These are phyloP conservation scores for Yamadazyma tumulicola DNA, from an alignment of 805 yeast species.

Conservation along the genomic window DNA sequence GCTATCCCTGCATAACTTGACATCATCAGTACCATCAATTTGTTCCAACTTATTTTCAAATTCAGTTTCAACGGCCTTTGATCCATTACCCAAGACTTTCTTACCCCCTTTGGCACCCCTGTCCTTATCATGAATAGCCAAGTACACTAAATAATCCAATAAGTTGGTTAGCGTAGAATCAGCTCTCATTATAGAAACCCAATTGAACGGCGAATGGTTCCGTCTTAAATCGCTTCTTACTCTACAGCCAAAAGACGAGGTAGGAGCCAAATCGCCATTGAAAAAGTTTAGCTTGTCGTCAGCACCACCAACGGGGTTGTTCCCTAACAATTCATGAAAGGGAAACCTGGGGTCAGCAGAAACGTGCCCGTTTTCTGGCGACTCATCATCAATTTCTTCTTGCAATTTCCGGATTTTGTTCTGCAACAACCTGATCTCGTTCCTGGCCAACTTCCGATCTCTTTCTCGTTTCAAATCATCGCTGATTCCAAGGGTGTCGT, in stretches of 20 bases:
- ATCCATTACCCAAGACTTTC: slow-evolving; percentile 1
- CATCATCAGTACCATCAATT: slow-evolving; percentile 5
- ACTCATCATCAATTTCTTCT: neutral
- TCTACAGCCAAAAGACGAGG: no score
- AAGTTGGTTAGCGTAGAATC: neutral
- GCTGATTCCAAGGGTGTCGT: slow-evolving; percentile 5
- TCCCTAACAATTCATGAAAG: slow-evolving; percentile 5
- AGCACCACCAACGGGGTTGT: slow-evolving; percentile 6
- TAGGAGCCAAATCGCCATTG: neutral
- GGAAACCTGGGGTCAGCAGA: neutral
- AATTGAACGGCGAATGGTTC: slow-evolving; percentile 4
- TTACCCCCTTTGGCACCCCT: neutral
- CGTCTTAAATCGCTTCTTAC: slow-evolving; percentile 3
- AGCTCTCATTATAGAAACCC: slow-evolving; percentile 6
- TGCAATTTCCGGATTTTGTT: slow-evolving; percentile 4
- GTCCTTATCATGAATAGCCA: slow-evolving; percentile 2
- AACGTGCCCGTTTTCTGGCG: neutral
- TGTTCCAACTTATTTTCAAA: slow-evolving; percentile 2
- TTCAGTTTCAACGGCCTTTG: neutral
- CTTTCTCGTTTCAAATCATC: slow-evolving; percentile 1
- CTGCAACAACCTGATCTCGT: slow-evolving; percentile 6
- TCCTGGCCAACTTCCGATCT: neutral
- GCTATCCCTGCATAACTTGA: neutral
- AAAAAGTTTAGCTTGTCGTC: slow-evolving; percentile 3
- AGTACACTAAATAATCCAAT: slow-evolving; percentile 1